A percentile compares a stretch with the other conserved stretches of the same genome.
Evolutionary conservation across 345 rosid genomes (phyloP).

Genomic region (Clausena lansium): DNA sequence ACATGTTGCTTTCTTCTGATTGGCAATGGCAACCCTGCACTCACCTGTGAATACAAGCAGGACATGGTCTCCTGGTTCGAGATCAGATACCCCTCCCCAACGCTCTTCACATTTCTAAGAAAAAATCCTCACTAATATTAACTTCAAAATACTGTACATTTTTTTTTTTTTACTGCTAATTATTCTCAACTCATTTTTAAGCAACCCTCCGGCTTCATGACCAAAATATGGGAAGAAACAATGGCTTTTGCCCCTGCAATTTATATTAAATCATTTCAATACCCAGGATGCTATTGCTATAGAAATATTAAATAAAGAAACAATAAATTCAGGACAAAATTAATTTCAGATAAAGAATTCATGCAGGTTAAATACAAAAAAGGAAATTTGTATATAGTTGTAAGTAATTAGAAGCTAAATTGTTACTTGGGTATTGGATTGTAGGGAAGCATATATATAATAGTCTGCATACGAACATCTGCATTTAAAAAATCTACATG

Average conservation of each 20-base stretch:
- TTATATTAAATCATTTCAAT: not conserved
- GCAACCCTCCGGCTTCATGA: constrained; percentile 81
- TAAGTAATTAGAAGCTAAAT: too few species aligned
- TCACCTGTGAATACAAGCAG: constrained; percentile 78
- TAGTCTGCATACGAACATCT: not conserved
- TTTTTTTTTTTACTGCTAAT: too few species aligned
- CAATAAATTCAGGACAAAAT: not conserved
- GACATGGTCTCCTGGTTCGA: constrained; percentile 69
- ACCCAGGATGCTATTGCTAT: not conserved
- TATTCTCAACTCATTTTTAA: too few species aligned
- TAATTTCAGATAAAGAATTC: not conserved
- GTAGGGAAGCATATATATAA: too few species aligned
- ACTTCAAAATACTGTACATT: too few species aligned
- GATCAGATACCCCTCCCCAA: constrained; percentile 77
- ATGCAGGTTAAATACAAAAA: too few species aligned
- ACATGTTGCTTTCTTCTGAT: constrained; percentile 78
- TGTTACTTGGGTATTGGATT: too few species aligned
- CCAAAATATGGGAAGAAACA: constrained; percentile 76
- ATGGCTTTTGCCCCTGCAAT: constrained; percentile 62
- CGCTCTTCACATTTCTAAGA: constrained; percentile 69
- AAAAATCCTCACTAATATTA: not conserved
- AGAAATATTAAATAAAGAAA: not conserved
- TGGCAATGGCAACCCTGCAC: constrained; percentile 66
- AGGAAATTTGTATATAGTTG: too few species aligned
- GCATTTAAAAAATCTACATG: too few species aligned